Conservation (phyloP, 1,284 basidiomycete genomes). For the Salmacisia buchloeana region DNA sequence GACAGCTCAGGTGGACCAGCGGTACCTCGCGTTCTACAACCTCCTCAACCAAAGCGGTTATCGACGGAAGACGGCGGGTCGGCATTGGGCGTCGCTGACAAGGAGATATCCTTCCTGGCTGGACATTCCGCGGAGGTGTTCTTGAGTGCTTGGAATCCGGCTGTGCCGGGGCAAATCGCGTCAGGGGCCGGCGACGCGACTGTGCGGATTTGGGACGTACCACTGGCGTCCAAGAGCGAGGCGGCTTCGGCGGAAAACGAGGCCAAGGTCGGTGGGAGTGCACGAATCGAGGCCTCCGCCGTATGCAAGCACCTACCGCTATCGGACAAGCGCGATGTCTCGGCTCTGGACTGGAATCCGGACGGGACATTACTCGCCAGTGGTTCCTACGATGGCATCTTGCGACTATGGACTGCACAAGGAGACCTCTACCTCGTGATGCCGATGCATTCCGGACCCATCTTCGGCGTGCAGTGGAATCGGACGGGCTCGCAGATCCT, state of each 20-base stretch:
- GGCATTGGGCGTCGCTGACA: constrained; percentile 13
- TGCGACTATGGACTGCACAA: constrained; percentile 50
- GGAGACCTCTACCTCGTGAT: constrained; percentile 50
- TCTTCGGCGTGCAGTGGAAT: constrained; percentile 49
- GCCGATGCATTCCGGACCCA: constrained; percentile 51
- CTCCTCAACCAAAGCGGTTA: not conserved
- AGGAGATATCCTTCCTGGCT: constrained; percentile 28
- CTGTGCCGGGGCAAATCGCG: constrained; percentile 46
- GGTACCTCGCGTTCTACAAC: not conserved
- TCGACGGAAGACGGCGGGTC: not conserved
- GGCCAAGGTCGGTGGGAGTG: not conserved
- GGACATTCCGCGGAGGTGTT: constrained; percentile 48
- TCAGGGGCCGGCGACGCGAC: constrained; percentile 49
- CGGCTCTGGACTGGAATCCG: constrained; percentile 49
- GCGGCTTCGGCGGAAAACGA: not conserved
- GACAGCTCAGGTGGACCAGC: not conserved
- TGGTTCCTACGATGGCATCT: constrained; percentile 49
- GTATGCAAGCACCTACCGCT: constrained; percentile 49
- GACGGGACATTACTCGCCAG: constrained; percentile 49
- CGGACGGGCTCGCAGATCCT: constrained; percentile 46
- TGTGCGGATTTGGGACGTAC: constrained; percentile 49
- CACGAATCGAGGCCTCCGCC: constrained; percentile 12
- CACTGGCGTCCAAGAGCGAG: not conserved
- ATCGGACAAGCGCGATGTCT: constrained; percentile 46
- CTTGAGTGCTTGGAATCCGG: constrained; percentile 49